Evolutionary conservation across 2,329 filamentous ascomycete genomes (phyloP).

Genomic region (Neonectria punicea): DNA sequence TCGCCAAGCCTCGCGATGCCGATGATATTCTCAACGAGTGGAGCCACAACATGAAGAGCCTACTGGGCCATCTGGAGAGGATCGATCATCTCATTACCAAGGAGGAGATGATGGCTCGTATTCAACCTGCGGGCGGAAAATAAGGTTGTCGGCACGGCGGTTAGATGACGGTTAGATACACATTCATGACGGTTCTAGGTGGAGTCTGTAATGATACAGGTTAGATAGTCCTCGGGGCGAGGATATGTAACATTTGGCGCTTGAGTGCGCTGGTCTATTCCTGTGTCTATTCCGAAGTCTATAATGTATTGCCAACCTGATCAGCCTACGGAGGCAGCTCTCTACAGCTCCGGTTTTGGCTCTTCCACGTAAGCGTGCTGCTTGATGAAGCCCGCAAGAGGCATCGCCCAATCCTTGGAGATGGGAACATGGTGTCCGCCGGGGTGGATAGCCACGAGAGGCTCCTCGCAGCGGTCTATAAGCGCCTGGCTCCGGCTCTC

Average conservation of each 20-base stretch:
- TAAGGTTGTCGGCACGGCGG: constrained; percentile 35
- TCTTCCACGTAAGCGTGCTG: constrained; percentile 47
- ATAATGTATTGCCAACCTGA: constrained; percentile 11
- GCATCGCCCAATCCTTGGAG: constrained; percentile 82
- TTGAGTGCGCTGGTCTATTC: constrained; percentile 40
- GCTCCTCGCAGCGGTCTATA: constrained; percentile 70
- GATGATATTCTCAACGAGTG: constrained; percentile 98
- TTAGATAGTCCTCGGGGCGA: constrained; percentile 47
- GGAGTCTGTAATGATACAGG: constrained; percentile 49
- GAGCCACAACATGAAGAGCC: constrained; percentile 97
- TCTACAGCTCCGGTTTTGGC: constrained; percentile 40
- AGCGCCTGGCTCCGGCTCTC: constrained; percentile 76
- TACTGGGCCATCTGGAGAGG: constrained; percentile 84
- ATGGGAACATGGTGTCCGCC: constrained; percentile 92
- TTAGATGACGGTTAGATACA: constrained; percentile 34
- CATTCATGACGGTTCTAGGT: constrained; percentile 43
- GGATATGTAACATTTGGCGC: constrained; percentile 46
- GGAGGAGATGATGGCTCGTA: constrained; percentile 99
- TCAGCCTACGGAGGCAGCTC: background rate
- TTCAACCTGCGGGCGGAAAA: constrained; percentile 71
- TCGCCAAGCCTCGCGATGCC: constrained; percentile 92
- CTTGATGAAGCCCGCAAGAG: constrained; percentile 76
- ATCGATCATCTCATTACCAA: constrained; percentile 99
- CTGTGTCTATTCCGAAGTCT: constrained; percentile 34
- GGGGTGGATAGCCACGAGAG: constrained; percentile 74